These are phyloP conservation scores for Exophiala lecanii-corni DNA, from an alignment of 2,329 filamentous ascomycete species.

Conservation along the genomic window DNA sequence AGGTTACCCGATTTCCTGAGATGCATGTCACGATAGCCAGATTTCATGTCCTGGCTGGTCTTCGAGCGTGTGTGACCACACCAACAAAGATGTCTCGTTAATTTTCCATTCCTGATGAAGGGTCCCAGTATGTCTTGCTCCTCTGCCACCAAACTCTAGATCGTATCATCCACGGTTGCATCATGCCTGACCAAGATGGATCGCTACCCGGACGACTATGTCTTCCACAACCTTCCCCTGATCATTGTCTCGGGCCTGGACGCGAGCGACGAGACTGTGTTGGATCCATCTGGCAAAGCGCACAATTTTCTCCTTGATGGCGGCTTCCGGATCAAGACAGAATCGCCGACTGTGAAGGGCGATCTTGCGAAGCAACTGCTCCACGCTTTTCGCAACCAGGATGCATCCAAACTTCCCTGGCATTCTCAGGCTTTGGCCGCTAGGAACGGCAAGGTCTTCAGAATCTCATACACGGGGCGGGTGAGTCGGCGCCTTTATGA, in stretches of 20 bases:
- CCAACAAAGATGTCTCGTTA: too few species aligned
- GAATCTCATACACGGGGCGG: constrained; percentile 70
- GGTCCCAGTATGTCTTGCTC: too few species aligned
- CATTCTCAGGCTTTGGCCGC: constrained; percentile 52
- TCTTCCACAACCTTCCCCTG: constrained; percentile 82
- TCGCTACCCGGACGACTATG: constrained; percentile 58
- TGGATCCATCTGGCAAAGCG: constrained; percentile 34
- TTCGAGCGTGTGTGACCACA: too few species aligned
- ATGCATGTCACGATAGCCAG: too few species aligned
- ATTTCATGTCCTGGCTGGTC: too few species aligned
- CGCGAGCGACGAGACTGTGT: constrained; percentile 33
- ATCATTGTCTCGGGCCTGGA: constrained; percentile 74
- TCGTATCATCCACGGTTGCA: too few species aligned
- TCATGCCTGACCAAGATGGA: constrained; percentile 35
- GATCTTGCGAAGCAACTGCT: constrained; percentile 62
- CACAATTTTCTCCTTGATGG: constrained; percentile 51
- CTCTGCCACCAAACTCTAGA: too few species aligned
- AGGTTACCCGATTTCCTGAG: too few species aligned
- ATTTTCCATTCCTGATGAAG: too few species aligned
- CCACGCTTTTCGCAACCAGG: constrained; percentile 60
- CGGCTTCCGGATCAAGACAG: constrained; percentile 62
- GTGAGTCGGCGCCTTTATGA: constrained; percentile 56
- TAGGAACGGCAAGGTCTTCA: constrained; percentile 54
- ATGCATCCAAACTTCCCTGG: constrained; percentile 64
- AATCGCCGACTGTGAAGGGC: constrained; percentile 62